These are phyloP conservation scores for Viola odorata DNA, from an alignment of 345 rosid species.

Conservation along the genomic window DNA sequence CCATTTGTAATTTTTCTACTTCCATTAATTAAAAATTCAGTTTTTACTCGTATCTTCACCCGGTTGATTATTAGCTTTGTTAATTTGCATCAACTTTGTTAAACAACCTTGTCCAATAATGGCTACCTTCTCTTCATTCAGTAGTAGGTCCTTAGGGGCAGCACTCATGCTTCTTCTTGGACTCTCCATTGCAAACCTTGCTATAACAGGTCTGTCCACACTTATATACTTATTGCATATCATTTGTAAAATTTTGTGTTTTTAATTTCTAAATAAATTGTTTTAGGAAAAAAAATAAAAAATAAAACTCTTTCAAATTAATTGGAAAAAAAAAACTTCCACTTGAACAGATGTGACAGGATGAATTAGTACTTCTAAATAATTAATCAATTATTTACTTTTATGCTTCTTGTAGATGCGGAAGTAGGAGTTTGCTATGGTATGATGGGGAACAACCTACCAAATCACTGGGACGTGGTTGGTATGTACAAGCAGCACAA, in stretches of 20 bases:
- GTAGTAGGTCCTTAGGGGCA: not conserved
- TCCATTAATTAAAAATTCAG: too few relatives aligned
- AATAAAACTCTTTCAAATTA: too few relatives aligned
- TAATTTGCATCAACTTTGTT: too few relatives aligned
- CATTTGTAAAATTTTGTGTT: not conserved
- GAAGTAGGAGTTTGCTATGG: constrained; percentile 43
- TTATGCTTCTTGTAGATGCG: constrained; percentile 16
- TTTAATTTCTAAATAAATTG: too few relatives aligned
- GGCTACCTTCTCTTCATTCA: not conserved
- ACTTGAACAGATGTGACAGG: too few relatives aligned
- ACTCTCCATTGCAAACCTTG: constrained; percentile 17
- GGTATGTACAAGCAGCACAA: constrained; percentile 29
- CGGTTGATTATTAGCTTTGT: too few relatives aligned
- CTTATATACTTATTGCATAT: not conserved
- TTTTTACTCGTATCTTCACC: too few relatives aligned
- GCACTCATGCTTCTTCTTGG: constrained; percentile 11
- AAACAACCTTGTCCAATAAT: not conserved
- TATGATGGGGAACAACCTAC: constrained; percentile 48
- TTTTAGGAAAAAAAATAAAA: too few relatives aligned
- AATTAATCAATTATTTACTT: too few relatives aligned
- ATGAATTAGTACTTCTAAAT: too few relatives aligned
- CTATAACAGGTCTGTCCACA: constrained; percentile 11
- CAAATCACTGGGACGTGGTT: constrained; percentile 24
- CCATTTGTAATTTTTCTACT: too few relatives aligned
- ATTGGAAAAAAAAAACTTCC: too few relatives aligned